Evolutionary conservation across 1,284 basidiomycete species (phyloP).

Genomic region (Ustilago hordei): DNA sequence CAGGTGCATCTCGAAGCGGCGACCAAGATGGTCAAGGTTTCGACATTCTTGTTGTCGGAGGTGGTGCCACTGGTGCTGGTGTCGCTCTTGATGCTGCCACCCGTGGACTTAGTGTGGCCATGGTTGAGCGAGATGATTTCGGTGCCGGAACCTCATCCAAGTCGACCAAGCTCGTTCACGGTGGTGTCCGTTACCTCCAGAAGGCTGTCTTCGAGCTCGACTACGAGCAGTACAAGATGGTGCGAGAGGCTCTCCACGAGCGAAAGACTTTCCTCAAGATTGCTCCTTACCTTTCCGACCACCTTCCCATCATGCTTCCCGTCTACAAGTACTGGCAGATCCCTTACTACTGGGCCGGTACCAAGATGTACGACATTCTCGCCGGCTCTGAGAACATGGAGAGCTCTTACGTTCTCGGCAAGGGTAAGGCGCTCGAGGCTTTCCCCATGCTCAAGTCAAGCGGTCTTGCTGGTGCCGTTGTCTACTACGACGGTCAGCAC

Average conservation of each 20-base stretch:
- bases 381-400: constrained; percentile 98
- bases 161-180: constrained; percentile 96
- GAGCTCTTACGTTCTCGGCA: constrained; percentile 88
- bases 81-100: constrained; percentile 93
- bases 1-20: constrained; percentile 35
- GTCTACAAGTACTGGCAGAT: constrained; percentile 93
- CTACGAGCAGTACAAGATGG: constrained; percentile 88
- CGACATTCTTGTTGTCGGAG: constrained; percentile 86
- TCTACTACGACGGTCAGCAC: constrained; percentile 98
- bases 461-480: constrained; percentile 92
- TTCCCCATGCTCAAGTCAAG: constrained; percentile 96
- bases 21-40: constrained; percentile 63
- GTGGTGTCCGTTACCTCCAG: constrained; percentile 95
- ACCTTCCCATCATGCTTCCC: constrained; percentile 94
- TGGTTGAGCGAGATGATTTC: constrained; percentile 95
- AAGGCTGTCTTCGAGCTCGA: constrained; percentile 96
- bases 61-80: constrained; percentile 92
- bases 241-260: constrained; percentile 91
- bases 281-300: constrained; percentile 89
- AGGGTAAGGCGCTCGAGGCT: constrained; percentile 87
- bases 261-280: constrained; percentile 93
- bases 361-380: constrained; percentile 95
- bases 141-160: constrained; percentile 91
- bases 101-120: constrained; percentile 88
- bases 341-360: constrained; percentile 94